Percentiles rank a stretch among this genome's conserved stretches.
Evolutionary conservation across 495 filamentous ascomycete species (phyloP).

Genomic region (Coniosporium apollinis): DNA sequence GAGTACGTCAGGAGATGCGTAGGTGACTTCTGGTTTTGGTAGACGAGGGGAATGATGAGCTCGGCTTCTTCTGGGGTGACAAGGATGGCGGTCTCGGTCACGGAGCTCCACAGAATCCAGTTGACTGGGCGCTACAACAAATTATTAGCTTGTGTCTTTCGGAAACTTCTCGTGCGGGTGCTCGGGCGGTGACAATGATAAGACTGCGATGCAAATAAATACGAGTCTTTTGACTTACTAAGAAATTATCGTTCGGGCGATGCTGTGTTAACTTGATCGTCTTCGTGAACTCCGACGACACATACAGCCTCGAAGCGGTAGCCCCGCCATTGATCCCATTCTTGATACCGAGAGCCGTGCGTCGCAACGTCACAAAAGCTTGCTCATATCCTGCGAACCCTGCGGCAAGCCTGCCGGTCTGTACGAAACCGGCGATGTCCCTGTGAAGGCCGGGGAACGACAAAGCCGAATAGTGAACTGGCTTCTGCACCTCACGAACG

Average conservation of each 20-base stretch:
- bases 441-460: constrained; percentile 22
- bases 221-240: constrained; percentile 13
- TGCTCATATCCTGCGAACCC: constrained; percentile 16
- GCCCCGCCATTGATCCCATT: constrained; percentile 14
- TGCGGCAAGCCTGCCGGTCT: constrained; percentile 20
- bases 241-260: constrained; percentile 22
- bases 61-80: constrained; percentile 41
- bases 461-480: constrained; percentile 13
- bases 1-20: constrained; percentile 34
- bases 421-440: constrained; percentile 23
- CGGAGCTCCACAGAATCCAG: constrained; percentile 30
- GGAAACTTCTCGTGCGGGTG: background rate
- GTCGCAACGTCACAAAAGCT: constrained; percentile 20
- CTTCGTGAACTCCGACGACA: constrained; percentile 26
- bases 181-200: background rate
- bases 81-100: constrained; percentile 27
- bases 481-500: constrained; percentile 31
- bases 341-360: constrained; percentile 23
- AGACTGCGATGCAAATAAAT: constrained; percentile 9
- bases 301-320: constrained; percentile 16
- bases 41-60: constrained; percentile 26
- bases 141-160: constrained; percentile 5
- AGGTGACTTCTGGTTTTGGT: constrained; percentile 1
- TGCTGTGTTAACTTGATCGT: constrained; percentile 18
- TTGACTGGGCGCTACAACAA: constrained; percentile 27